Evolutionary conservation across 2,329 filamentous ascomycete genomes (phyloP), one percentile per base, ranked within the genome.

Genomic region (Pseudogymnoascus sp.): DNA sequence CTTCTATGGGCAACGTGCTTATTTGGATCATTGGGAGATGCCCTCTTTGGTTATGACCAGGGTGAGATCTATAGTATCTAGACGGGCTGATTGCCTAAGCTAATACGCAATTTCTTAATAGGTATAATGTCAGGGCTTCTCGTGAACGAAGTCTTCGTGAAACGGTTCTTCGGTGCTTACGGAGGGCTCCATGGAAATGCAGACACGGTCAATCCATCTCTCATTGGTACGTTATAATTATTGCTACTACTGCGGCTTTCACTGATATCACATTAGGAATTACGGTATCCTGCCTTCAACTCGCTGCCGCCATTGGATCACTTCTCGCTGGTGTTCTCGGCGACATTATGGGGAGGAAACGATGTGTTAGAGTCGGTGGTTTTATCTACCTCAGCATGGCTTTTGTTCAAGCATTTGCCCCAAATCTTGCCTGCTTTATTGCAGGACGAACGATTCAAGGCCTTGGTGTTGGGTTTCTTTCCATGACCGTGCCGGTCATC

Each of bases 401-500:
- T 2, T 75, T 75, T 43, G 73, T 76, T n/a, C 74, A 76, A 46
- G 72, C 72, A 6, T 75, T 75, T 70, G 65, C 66, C 18, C 66
- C 71, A 5, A 66, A 59, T 11, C 61, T 74, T 16, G 66, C 65
- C 12, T 36, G 73, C 68, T 76, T 80, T 60, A 71, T 78, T 60
- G 73, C 78, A 36, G 77, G 76, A 3, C 72, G 77, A 5, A 68
- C 77, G 28, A 71, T 79, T 25, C 73, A 76, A 12, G 78, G 77
- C 0, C 66, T 77, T 7, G 75, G 75, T 14, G 71, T 77, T 37
- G 74, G 76, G 0, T 72, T 75, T 63, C 69, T 77, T 14, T 76
- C 73, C 65, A 74, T 75, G 12, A 76, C 76, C 23, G 75, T 78
- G 14, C 76, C 77, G 8, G 75, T 77, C 8, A 78, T 75, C 72